Evolutionary conservation across 2,329 filamentous ascomycete species (phyloP).

Genomic region (Penicillium sp.): DNA sequence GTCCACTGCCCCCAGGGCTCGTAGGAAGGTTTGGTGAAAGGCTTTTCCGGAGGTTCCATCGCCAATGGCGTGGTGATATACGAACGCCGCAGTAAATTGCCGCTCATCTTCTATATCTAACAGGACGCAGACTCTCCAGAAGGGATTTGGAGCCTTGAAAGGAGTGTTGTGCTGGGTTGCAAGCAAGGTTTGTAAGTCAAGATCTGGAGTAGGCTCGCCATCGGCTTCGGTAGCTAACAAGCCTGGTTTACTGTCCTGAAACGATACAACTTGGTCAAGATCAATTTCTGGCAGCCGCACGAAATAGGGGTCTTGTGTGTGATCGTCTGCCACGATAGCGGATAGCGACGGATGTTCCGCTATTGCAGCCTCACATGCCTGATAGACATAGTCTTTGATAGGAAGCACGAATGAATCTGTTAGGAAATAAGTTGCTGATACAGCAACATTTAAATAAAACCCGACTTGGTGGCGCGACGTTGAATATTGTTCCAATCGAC

Average conservation of each 20-base stretch:
- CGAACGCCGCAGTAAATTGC: conserved; percentile 45
- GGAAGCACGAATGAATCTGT: conserved; percentile 25
- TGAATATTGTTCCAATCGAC: conserved; percentile 46
- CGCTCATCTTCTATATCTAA: conserved; percentile 21
- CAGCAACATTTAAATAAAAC: conserved; percentile 47
- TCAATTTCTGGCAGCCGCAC: conserved; percentile 46
- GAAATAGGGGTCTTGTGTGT: conserved; percentile 43
- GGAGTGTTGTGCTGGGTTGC: conserved; percentile 42
- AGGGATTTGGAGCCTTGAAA: conserved; percentile 38
- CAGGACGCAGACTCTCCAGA: conserved; percentile 47
- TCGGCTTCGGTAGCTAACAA: conserved; percentile 18
- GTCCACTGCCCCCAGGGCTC: conserved; percentile 29
- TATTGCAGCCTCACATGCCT: conserved; percentile 39
- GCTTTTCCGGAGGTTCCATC: conserved; percentile 48
- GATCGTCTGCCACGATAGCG: conserved; percentile 44
- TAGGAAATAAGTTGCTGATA: conserved; percentile 40
- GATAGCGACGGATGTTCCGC: conserved; percentile 44
- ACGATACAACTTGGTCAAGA: conserved; percentile 39
- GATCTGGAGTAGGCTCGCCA: conserved; percentile 26
- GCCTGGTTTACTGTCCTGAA: conserved; percentile 26
- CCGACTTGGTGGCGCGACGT: conserved; percentile 43
- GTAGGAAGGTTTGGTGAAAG: conserved; percentile 46
- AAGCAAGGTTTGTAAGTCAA: conserved; percentile 44
- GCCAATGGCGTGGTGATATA: conserved; percentile 50
- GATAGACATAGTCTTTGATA: conserved; percentile 35